Evolutionary conservation across 1,284 basidiomycete species (phyloP).

Genomic region (Cystobasidiaceae sp.): DNA sequence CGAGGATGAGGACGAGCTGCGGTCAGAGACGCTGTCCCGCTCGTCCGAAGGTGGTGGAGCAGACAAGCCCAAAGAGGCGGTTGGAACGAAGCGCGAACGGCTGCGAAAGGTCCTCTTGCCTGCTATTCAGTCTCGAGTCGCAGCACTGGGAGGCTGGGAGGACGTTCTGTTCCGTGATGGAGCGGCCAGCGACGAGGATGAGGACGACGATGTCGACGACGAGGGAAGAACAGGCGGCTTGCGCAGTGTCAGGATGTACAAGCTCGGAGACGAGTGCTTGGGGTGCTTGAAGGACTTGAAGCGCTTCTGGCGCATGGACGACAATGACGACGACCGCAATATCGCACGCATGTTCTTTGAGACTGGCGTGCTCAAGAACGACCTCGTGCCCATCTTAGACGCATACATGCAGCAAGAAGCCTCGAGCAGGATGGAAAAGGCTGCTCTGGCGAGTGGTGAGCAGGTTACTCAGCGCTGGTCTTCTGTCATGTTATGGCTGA

Average conservation of each 20-base stretch:
- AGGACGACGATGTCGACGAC: slow-evolving; percentile 1
- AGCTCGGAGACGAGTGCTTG: slow-evolving; percentile 41
- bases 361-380: slow-evolving; percentile 71
- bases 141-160: slow-evolving; percentile 24
- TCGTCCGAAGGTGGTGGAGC: slow-evolving; percentile 11
- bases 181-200: not conserved
- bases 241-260: slow-evolving; percentile 37
- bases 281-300: slow-evolving; percentile 89
- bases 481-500: not conserved
- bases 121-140: slow-evolving; percentile 27
- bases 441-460: slow-evolving; percentile 70
- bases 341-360: slow-evolving; percentile 85
- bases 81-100: slow-evolving; percentile 9
- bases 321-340: slow-evolving; percentile 87
- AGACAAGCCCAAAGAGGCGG: not conserved
- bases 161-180: not conserved
- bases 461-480: slow-evolving; percentile 3
- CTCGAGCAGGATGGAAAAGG: slow-evolving; percentile 59
- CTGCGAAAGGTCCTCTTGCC: slow-evolving; percentile 16
- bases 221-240: slow-evolving; percentile 40
- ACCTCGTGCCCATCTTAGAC: slow-evolving; percentile 76
- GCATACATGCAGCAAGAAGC: slow-evolving; percentile 63
- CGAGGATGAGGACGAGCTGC: slow-evolving; percentile 20
- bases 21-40: slow-evolving; percentile 12
- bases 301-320: slow-evolving; percentile 88